Base-by-base conservation (phyloP, 768 basidiomycete genomes). In the Hydnomerulius pinastri region DNA sequence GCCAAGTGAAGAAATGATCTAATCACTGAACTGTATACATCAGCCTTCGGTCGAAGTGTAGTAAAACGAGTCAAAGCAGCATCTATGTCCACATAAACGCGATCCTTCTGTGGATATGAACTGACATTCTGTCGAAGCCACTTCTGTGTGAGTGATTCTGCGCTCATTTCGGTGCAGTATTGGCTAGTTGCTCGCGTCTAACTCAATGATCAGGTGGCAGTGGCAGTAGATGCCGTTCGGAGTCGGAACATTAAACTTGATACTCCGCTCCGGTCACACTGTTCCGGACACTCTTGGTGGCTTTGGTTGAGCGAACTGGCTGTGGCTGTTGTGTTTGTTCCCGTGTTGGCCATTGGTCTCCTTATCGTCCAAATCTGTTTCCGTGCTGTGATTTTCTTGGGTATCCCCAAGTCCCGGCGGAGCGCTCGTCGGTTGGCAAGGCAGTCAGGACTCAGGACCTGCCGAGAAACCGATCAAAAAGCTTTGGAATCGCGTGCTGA, bases 31-130 rank as follows among this genome's bases (percentile, higher is more conserved):
- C 78, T 91, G 79, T 92, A 92, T 11, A 88, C 78, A 58, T 91
- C 92, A 2, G 87, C 84, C 67, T 90, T 90, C 43, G 88, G 91
- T 11, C 85, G 75, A 45, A 92, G 76, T 24, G 86, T 70, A 7
- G 74, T 66, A 60, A 74, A 79, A 48, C 76, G 72, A 25, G 67
- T 52, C 46, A 94, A 79, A n/a, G 71, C 75, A 10, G 76, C 65
- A 65, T 86, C 80, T 51, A 87, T 72, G 66, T 94, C 84, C 6
- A 74, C 59, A 55, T 77, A 86, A 43, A 90, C 80, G 43, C 79
- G 75, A 48, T 85, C 81, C 18, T 60, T 65, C 44, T 77, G 62
- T 3, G 70, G 60, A 61, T 94, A 94, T 20, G 79, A 63, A 53
- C 71, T 74, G 50, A 79, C 71, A 55, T 84, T 81, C 55, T 87